Evolutionary conservation across 495 filamentous ascomycete species (phyloP), one percentile per base, ranked within the genome.

Genomic region (Glarea lozoyensis): DNA sequence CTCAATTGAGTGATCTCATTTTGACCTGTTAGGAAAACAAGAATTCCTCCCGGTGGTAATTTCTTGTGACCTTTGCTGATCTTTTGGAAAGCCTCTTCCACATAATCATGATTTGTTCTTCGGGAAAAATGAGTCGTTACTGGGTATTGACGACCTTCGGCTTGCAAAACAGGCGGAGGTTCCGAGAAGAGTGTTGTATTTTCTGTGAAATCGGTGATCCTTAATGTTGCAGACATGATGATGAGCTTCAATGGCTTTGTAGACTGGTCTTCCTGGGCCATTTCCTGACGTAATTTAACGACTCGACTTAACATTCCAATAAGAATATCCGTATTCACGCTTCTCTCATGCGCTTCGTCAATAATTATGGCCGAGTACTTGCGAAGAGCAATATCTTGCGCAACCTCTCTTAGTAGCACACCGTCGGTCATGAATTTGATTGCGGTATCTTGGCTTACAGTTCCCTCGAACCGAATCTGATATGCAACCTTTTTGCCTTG

Each of bases 401-500:
- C 77, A 33, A 95, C 82, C 56, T 99, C 93, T 37, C 90, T 79
- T 11, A 99, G 72, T 43, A 99, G 68, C 18, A 99, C 87, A 68
- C 93, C 93, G 59, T 99, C 93, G 0, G 93, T 99, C 88, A 99
- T 96, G 63, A 97, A 99, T 60, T 99, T 99, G 58, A 97, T 80
- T 2, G 88, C 82, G 0, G 93, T 99, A 45, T 89, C 81, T 30
- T 76, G 72, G n/a, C 76, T 76, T 1, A 82, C 80, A 2, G 79
- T 88, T 23, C 81, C 83, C 49, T 99, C 93, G 52, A 95, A 97
- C 21, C 93, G 82, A 52, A 99, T 95, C 55, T 95, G 89, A 59
- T 97, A 94, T 4, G 87, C 84, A 13, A 97, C 87, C 31, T 60
- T 53, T 17, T 81, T 73, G 4, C 80, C 75, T 32, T 69, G 60